Conservation (phyloP, 768 basidiomycete genomes). For the Cubamyces lactineus region DNA sequence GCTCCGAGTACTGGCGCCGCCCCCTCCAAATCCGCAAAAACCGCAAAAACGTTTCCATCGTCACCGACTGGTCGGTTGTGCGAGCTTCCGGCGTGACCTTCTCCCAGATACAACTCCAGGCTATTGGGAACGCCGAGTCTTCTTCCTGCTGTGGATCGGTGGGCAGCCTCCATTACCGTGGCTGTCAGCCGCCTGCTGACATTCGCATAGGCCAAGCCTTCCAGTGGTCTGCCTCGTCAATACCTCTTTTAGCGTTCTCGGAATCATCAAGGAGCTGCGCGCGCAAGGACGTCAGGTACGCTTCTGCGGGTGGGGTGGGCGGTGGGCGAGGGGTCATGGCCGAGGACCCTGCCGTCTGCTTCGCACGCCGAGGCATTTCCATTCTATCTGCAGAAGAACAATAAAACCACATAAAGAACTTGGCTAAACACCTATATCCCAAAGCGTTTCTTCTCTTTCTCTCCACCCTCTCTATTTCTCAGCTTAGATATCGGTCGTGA, state of each 20-base stretch:
- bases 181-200: constrained; percentile 1
- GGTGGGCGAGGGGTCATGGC: constrained; percentile 12
- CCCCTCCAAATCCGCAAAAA: neutral
- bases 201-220: neutral
- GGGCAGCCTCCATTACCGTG: neutral
- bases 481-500: too few relatives aligned
- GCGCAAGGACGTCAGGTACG: constrained; percentile 3
- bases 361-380: neutral
- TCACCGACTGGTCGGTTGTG: constrained; percentile 10
- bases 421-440: neutral
- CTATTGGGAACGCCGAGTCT: neutral
- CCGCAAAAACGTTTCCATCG: neutral
- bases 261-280: constrained; percentile 9
- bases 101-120: constrained; percentile 4
- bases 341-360: constrained; percentile 5
- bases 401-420: neutral
- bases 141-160: constrained; percentile 3
- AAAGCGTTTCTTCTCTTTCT: neutral
- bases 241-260: constrained; percentile 8
- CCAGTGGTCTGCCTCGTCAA: neutral
- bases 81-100: constrained; percentile 1
- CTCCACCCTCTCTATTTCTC: too few relatives aligned
- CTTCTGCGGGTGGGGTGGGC: neutral
- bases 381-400: neutral
- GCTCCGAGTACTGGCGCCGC: neutral